Base-by-base conservation (phyloP, 2,329 filamentous ascomycete genomes). In the Cytospora schulzeri region DNA sequence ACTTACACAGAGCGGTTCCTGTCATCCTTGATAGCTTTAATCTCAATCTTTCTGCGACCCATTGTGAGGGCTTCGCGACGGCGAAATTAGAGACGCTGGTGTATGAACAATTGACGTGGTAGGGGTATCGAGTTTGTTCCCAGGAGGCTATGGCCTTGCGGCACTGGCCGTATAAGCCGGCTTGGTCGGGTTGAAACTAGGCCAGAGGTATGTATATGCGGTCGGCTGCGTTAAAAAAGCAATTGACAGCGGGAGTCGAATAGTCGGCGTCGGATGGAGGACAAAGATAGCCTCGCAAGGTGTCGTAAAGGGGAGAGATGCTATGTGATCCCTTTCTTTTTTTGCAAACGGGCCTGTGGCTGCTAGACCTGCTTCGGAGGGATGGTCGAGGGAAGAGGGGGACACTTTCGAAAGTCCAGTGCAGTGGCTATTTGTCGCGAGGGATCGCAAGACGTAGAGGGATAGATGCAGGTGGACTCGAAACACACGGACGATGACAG, bases 21-120 rank as follows among this genome's bases (percentile, higher is more conserved):
- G 79, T 97, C 93, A 88, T 97, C 93, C 80, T 97, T 97, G 85
- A 98, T 98, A 72, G 94, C 92, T 81, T 97, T 97, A 84, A 99
- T 98, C 83, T 98, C 95, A 76, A 99, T 99, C 88, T 99, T 99
- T 85, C 95, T 89, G 79, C 95, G 90, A 78, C 95, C 95, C 95
- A 99, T 99, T 61, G 76, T 80, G 77, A 70, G 68, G 63, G 55
- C 29, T 51, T 60, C n/a, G 62, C 60, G 60, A 59, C 33, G 31
- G 55, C 54, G 31, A 50, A n/a, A 22, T 41, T 12, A 22, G 45
- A 41, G 11, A 51, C 51, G 65, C 54, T 63, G 53, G 66, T 64
- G 66, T 60, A 48, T 60, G 50, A 50, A 57, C 41, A 54, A 14
- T 53, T 65, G 52, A 51, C 28, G 35, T 33, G 41, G 65, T 22